phyloP scores from a whole-genome alignment of 805 yeast species.

The Clavispora carvajalis region DNA sequence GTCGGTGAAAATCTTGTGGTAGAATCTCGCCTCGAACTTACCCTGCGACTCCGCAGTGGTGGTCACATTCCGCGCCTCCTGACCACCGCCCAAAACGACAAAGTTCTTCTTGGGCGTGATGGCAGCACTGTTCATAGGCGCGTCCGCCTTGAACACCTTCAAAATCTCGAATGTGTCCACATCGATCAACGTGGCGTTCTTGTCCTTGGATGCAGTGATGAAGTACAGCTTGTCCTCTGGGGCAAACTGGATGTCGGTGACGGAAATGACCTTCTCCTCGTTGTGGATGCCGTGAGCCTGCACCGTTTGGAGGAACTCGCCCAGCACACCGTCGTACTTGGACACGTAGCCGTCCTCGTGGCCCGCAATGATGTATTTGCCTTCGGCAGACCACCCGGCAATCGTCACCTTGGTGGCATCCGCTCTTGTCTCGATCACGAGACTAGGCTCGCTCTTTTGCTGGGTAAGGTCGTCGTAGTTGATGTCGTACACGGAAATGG shows the following conservation, averaged over 20 bases:
- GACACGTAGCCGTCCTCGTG: conserved; percentile 83
- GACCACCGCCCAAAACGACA: conserved; percentile 97
- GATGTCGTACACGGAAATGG: conserved; percentile 63
- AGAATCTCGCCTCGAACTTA: conserved; percentile 93
- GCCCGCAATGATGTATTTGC: conserved; percentile 72
- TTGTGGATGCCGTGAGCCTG: conserved; percentile 67
- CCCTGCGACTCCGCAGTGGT: conserved; percentile 94
- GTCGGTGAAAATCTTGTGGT: conserved; percentile 90
- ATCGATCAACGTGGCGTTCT: conserved; percentile 71
- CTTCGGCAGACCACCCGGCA: conserved; percentile 83
- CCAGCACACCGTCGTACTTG: conserved; percentile 72
- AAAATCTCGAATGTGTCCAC: conserved; percentile 67
- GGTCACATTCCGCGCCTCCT: conserved; percentile 96
- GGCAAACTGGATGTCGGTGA: conserved; percentile 89
- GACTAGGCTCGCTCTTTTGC: conserved; percentile 51
- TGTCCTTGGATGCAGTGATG: conserved; percentile 90
- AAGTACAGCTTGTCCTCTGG: conserved; percentile 78
- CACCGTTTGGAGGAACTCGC: conserved; percentile 55
- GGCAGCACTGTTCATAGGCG: conserved; percentile 93
- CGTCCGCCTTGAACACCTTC: conserved; percentile 79
- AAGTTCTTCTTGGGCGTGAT: conserved; percentile 91
- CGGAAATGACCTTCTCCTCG: conserved; percentile 36
- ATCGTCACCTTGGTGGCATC: conserved; percentile 61
- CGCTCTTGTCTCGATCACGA: conserved; percentile 56
- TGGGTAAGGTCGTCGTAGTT: conserved; percentile 40